Conservation (phyloP, 2,329 filamentous ascomycete species). For the Aspergillus amoenus region DNA sequence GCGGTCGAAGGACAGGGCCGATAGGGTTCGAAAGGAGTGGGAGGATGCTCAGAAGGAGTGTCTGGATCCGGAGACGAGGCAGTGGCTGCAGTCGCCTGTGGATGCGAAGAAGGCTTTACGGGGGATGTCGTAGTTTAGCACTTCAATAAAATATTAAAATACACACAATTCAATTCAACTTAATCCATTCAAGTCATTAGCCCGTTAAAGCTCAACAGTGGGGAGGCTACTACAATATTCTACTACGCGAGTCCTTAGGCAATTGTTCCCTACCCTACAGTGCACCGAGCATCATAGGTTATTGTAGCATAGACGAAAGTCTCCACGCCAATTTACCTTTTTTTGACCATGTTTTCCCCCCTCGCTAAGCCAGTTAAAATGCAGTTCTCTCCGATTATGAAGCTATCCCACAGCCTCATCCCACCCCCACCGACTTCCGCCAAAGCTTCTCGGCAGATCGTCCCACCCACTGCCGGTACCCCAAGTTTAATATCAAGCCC, state of each 20-base stretch:
- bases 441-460: neutral
- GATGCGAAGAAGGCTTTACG: neutral
- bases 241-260: too few relatives aligned
- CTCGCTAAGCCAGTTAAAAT: neutral
- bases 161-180: too few relatives aligned
- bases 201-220: too few relatives aligned
- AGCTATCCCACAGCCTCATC: neutral
- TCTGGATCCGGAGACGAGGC: neutral
- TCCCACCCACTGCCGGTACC: neutral
- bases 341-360: neutral
- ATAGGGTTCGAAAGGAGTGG: conserved; percentile 6
- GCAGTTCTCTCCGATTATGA: neutral
- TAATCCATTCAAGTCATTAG: too few relatives aligned
- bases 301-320: neutral
- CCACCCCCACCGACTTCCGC: neutral
- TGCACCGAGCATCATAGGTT: too few relatives aligned
- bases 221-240: too few relatives aligned
- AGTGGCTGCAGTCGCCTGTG: neutral
- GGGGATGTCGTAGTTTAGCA: neutral
- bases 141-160: neutral
- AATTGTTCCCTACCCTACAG: too few relatives aligned
- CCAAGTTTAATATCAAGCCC: neutral
- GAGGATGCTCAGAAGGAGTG: neutral
- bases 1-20: conserved; percentile 30
- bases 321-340: neutral